Conservation (phyloP, 257 asterid species). For the Capsicum chinense region DNA sequence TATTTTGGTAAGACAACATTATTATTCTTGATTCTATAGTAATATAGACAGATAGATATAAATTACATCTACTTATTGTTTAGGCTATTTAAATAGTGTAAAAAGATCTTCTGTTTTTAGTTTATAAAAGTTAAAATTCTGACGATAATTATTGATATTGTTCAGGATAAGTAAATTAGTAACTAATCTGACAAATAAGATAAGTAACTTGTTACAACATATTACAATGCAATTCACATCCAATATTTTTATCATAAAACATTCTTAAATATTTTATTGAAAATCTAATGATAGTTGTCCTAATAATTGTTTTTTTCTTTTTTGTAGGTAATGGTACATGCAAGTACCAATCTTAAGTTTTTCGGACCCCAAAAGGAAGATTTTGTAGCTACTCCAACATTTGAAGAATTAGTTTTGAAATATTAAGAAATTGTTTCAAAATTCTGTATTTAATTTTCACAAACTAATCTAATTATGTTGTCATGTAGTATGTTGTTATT, state of each 20-base stretch:
- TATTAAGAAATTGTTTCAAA: neutral
- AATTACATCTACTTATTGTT: neutral
- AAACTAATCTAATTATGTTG: too few species aligned
- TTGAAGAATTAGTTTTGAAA: constrained; percentile 19
- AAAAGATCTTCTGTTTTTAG: neutral
- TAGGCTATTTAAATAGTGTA: neutral
- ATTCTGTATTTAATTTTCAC: neutral
- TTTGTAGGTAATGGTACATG: constrained; percentile 66
- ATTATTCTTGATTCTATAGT: neutral
- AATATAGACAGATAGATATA: neutral
- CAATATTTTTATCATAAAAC: neutral
- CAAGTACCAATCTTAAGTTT: constrained; percentile 40
- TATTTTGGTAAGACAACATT: too few species aligned
- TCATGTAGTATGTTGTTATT: too few species aligned
- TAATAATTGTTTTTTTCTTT: neutral
- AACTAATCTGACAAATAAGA: neutral
- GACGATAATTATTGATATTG: neutral
- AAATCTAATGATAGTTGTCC: neutral
- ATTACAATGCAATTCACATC: neutral
- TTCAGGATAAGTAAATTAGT: neutral
- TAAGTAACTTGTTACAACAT: neutral
- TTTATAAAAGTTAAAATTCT: neutral
- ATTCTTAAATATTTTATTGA: neutral
- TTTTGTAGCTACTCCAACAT: constrained; percentile 26
- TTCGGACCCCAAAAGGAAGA: neutral